Evolutionary conservation across 176 grass and related monocot genomes (phyloP), one percentile per base, ranked within the genome.

Genomic region (Chrysopogon serrulatus): DNA sequence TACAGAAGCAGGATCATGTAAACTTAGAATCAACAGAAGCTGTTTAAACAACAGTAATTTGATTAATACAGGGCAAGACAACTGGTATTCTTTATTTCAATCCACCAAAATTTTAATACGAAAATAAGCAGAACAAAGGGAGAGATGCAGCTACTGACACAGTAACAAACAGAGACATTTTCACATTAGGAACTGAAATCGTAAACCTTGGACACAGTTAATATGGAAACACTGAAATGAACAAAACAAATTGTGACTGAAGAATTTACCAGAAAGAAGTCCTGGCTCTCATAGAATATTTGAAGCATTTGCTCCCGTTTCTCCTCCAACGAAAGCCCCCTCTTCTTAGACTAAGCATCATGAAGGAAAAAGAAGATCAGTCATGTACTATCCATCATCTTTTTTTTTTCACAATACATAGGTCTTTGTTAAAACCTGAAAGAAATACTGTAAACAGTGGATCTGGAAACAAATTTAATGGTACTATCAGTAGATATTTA

Each of bases 271-370:
- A 98, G 91, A 88, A 88, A 95, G 85, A 98, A 95, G 34, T 93
- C 91, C 59, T 98, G 96, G 39, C 84, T 91, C 12, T 90, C 93
- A 4, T 95, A 95, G 75, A 98, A 95, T 34, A 98, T 95, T 44
- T 98, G 96, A 88, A 98, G 96, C 91, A 98, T 98, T 24, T 98
- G 96, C 78, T 98, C 96, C 24, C 91, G 77, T 62, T 98, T 98
- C 85, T 98, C 96, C 89, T 98, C 93, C 82, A 98, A 77, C 0
- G 91, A 95, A 80, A 95, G 96, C 5, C 96, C 93, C 88, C 96
- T 95, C 89, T 98, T 98, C 96, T 95, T 98, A 14, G 96, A 98
- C 96, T 98, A 81, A 30, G n/a, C 18, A 64, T 15, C 0, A 26
- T 19, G 10, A 89, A 27, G 15, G 23, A 69, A 49, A 86, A 88